Base-by-base conservation (phyloP, 495 filamentous ascomycete species). In the Hyphodiscus hymeniophilus region DNA sequence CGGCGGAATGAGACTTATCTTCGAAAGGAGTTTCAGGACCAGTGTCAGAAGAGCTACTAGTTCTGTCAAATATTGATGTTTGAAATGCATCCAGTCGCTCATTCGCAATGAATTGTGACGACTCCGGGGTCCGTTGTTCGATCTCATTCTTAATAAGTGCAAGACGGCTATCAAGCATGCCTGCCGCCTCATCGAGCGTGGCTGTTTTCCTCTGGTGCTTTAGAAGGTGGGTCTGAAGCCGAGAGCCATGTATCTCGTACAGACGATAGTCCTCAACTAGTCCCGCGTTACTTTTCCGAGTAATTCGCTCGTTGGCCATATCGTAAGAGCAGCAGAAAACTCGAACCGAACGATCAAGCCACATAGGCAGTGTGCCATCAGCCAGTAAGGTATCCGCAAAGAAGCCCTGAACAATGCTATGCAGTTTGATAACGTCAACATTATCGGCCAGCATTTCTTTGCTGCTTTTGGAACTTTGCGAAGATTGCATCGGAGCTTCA, bases 351-450 rank as follows among this genome's bases (percentile, higher is more conserved):
- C 78, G 66, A 44, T 80, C 70, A 18, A 87, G 63, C 81, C 82
- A 87, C 16, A 75, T 76, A n/a, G 71, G 64, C 6, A 74, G 63
- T 18, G 81, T 69, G 8, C 71, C 68, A 30, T 79, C 71, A 43
- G 75, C 72, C 17, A 72, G 71, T 3, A 92, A 64, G 18, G 76
- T 73, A 55, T 87, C 83, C 15, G 84, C 75, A 49, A 85, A 87
- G 45, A 89, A 89, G 0, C 77, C 81, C 57, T 91, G 87, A 5
- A 89, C 83, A 1, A 91, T 84, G 26, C 76, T 82, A 59, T 89
- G 85, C 34, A 91, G 72, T 26, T 82, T 79, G 26, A 91, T 71
- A 28, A 89, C 73, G 43, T 89, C 86, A 17, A 87, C 74, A 31
- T 72, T 70, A 18, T 75, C 75, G 1, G 67, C 67, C 15, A 79